A percentile compares a stretch with the other conserved stretches of the same genome.
These are phyloP conservation scores for Saprolegnia parasitica DNA, from an alignment of 352 stramenopile species.

Conservation along the genomic window DNA sequence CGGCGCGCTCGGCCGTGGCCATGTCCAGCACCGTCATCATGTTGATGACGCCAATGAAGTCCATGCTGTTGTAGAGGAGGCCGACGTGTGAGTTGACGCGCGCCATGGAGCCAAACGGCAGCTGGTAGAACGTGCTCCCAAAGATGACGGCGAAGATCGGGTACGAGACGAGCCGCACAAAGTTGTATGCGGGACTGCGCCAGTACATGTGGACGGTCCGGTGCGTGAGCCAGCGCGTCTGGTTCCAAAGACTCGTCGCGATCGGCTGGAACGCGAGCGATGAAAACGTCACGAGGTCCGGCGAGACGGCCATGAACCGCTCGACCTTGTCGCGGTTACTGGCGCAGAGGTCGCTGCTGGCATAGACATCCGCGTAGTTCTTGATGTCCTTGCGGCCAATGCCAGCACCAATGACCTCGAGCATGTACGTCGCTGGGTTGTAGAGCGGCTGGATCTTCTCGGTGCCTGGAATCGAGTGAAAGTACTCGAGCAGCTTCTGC, in stretches of 20 bases:
- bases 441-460: constrained; percentile 62
- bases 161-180: constrained; percentile 25
- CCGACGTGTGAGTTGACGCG: constrained; percentile 26
- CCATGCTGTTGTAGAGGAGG: constrained; percentile 30
- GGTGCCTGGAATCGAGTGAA: constrained; percentile 68
- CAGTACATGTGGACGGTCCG: constrained; percentile 22
- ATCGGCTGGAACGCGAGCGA: constrained; percentile 31
- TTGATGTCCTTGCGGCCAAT: constrained; percentile 43
- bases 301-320: background rate
- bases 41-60: constrained; percentile 30
- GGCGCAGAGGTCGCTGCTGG: constrained; percentile 17
- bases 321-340: constrained; percentile 9
- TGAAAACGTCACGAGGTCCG: constrained; percentile 30
- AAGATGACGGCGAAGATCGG: constrained; percentile 29
- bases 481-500: constrained; percentile 83
- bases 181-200: constrained; percentile 25
- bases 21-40: constrained; percentile 33
- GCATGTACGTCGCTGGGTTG: constrained; percentile 89
- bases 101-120: background rate
- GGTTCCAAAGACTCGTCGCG: constrained; percentile 29
- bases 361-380: constrained; percentile 33
- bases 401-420: constrained; percentile 75
- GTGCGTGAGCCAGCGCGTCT: constrained; percentile 16
- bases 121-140: constrained; percentile 29
- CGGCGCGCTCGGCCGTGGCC: constrained; percentile 23